Base-by-base conservation (phyloP, 306 rosid species). In the Rubus idaeus region DNA sequence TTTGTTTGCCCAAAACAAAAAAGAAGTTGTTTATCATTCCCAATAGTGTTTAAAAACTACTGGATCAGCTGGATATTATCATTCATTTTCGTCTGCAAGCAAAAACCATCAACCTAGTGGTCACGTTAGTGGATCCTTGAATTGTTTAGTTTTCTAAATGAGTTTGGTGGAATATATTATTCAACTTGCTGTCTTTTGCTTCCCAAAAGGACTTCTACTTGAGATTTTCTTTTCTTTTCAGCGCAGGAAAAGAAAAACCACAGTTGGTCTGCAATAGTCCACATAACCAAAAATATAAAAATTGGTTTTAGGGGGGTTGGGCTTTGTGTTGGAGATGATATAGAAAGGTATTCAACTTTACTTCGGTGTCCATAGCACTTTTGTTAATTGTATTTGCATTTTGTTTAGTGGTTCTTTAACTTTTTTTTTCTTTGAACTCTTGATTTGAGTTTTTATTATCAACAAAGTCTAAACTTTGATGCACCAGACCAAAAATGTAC, bases 51-150 rank as follows among this genome's bases (percentile, higher is more conserved):
- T 39, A 65, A 17, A n/a, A 65, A 40, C 70, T 39, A 65, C 21
- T 65, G 49, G 46, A 63, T 65, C 70, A 41, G 70, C 49, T 40
- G 10, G 47, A 37, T 61, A 30, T 30, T 45, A 45, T 50, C 17
- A 12, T 37, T 64, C 70, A 39, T 40, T 65, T 11, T 6, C 40
- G 13, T 20, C 10, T 46, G 13, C 56, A 7, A 70, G 4, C 0
- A 9, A 14, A 49, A 70, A 70, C 46, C 46, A 50, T 70, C 45
- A 50, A 70, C 47, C 47, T 49, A 9, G 5, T 10, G 6, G 75
- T 70, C 75, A 70, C 16, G 42, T 18, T 70, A 51, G 75, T 30
- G 46, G 46, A 50, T 35, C 75, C 75, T 17, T 16, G 26, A 64
- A 64, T 6, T 30, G 44, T 21, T 69, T 69, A 10, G 5, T 13